These are phyloP conservation scores for Panaeolus papilionaceus DNA, from an alignment of 768 basidiomycete species.

Conservation along the genomic window DNA sequence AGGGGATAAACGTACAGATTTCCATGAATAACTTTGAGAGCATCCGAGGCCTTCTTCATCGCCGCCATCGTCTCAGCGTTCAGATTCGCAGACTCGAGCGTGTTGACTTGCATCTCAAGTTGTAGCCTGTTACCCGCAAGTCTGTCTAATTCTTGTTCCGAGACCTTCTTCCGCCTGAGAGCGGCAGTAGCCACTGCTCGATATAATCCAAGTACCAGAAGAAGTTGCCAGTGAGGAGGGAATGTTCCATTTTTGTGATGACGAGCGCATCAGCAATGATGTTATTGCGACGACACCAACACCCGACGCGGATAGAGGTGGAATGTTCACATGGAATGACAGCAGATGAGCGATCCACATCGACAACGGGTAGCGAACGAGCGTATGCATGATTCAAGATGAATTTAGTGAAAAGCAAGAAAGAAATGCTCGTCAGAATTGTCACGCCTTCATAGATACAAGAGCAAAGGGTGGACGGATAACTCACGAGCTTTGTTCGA, in stretches of 20 bases:
- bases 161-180: constrained; percentile 91
- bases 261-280: background rate
- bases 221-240: background rate
- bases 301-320: constrained; percentile 6
- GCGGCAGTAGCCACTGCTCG: constrained; percentile 84
- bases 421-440: constrained; percentile 10
- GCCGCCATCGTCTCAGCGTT: constrained; percentile 97
- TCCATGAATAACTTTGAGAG: constrained; percentile 88
- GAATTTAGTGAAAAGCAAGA: background rate
- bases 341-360: background rate
- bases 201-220: background rate
- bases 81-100: constrained; percentile 95
- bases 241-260: background rate
- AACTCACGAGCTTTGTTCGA: constrained; percentile 90
- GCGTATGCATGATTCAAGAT: background rate
- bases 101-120: constrained; percentile 96
- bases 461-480: background rate
- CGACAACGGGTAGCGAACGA: background rate
- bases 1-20: constrained; percentile 69
- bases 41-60: constrained; percentile 95
- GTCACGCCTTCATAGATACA: constrained; percentile 4
- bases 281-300: background rate
- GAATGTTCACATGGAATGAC: constrained; percentile 12
- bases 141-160: constrained; percentile 85
- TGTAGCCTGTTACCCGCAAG: constrained; percentile 87